A percentile compares a stretch with the other conserved stretches of the same genome.
These are phyloP conservation scores for Penicillium goetzii DNA, from an alignment of 495 filamentous ascomycete species.

Conservation along the genomic window DNA sequence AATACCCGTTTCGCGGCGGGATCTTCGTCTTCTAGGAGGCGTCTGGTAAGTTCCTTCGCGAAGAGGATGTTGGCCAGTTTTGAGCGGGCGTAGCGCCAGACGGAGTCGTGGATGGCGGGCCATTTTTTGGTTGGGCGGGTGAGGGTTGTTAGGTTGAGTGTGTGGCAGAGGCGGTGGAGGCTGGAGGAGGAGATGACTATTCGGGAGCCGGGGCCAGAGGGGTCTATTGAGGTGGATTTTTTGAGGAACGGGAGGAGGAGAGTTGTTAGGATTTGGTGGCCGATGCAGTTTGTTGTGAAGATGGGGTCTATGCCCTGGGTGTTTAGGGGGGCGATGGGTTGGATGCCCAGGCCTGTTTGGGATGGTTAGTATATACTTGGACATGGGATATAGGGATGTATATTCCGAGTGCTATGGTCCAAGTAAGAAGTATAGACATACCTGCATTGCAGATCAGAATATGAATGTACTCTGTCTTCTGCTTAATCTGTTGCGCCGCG, in stretches of 20 bases:
- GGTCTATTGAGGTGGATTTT: constrained; percentile 21
- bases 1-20: constrained; percentile 33
- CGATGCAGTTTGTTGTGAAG: constrained; percentile 48
- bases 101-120: constrained; percentile 22
- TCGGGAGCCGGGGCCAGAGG: constrained; percentile 25
- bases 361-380: background rate
- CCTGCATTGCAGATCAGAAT: constrained; percentile 49
- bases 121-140: constrained; percentile 26
- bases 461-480: constrained; percentile 32
- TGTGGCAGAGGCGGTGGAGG: constrained; percentile 31
- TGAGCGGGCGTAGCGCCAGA: constrained; percentile 44
- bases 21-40: constrained; percentile 20
- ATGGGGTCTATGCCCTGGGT: constrained; percentile 30
- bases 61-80: constrained; percentile 53
- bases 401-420: background rate
- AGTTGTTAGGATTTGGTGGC: constrained; percentile 40
- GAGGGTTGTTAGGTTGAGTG: constrained; percentile 31
- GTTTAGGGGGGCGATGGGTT: constrained; percentile 29
- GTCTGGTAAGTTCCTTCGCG: constrained; percentile 36
- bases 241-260: constrained; percentile 39
- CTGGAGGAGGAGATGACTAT: constrained; percentile 39
- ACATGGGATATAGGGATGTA: background rate
- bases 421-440: constrained; percentile 5
- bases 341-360: constrained; percentile 16
- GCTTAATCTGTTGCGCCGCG: constrained; percentile 28